These are phyloP conservation scores for Eucalyptus lansdowneana DNA, from an alignment of 345 rosid species.

Conservation along the genomic window DNA sequence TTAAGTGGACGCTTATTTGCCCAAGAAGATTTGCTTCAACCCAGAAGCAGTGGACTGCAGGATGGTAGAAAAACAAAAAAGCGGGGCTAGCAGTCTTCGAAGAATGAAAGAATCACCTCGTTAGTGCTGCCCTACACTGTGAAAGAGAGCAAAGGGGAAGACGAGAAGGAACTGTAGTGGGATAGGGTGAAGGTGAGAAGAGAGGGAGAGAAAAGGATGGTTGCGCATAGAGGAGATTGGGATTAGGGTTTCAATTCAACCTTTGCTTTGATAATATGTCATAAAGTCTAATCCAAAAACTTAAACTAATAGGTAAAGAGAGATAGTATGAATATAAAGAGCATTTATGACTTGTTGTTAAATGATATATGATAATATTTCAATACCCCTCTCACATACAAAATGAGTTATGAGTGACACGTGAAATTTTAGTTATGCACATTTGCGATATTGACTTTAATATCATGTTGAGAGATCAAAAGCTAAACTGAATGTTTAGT, in stretches of 20 bases:
- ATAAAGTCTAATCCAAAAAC: background rate
- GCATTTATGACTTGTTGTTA: background rate
- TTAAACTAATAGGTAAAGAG: background rate
- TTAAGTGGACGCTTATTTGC: too few relatives aligned
- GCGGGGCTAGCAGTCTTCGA: too few relatives aligned
- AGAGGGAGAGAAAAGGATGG: background rate
- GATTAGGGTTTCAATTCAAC: background rate
- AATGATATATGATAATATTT: too few relatives aligned
- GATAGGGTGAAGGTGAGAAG: background rate
- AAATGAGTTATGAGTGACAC: rapidly evolving
- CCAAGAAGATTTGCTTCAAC: too few relatives aligned
- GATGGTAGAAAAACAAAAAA: too few relatives aligned
- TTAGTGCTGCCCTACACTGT: background rate
- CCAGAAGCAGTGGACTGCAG: too few relatives aligned
- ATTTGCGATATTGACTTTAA: rapidly evolving
- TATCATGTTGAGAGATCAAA: background rate
- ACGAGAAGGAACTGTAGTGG: background rate
- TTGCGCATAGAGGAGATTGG: background rate
- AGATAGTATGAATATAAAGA: background rate
- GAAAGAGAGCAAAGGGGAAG: background rate
- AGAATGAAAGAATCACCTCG: background rate
- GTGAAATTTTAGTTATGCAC: rapidly evolving
- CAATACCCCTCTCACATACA: rapidly evolving
- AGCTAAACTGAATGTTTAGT: background rate
- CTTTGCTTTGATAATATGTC: background rate